Conservation (phyloP, 495 filamentous ascomycete species). For the Talaromyces nanjingensis region DNA sequence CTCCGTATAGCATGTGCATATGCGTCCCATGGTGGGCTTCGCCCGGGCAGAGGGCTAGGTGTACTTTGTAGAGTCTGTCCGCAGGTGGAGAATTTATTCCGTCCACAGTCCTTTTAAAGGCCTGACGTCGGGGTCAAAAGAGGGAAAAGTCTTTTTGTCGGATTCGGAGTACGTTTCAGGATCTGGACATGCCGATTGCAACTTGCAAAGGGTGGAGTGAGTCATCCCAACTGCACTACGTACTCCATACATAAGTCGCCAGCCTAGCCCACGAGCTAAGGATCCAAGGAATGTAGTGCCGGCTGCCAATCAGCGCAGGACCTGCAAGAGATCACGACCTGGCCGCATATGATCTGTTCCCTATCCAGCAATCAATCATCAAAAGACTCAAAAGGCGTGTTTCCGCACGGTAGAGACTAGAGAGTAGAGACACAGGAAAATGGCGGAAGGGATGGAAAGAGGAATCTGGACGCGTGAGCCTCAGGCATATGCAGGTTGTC, state of each 20-base stretch:
- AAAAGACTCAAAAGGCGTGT: no score
- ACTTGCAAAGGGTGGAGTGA: background rate
- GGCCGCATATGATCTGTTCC: background rate
- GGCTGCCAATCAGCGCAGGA: background rate
- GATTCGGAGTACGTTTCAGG: background rate
- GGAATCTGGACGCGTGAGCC: background rate
- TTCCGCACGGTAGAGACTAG: no score
- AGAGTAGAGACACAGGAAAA: background rate
- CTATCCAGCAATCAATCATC: background rate
- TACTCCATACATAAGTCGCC: background rate
- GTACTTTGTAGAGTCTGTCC: no score
- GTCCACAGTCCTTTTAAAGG: background rate
- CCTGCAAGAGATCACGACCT: background rate
- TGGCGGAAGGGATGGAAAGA: background rate
- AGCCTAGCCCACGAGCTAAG: background rate
- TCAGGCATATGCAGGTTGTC: background rate
- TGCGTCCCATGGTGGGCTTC: background rate
- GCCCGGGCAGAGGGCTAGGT: background rate
- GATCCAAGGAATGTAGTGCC: background rate
- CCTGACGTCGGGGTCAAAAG: slow-evolving; percentile 6
- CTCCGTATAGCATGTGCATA: background rate
- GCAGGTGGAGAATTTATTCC: background rate
- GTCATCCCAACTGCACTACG: background rate
- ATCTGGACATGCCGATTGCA: background rate
- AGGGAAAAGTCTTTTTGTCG: background rate